phyloP scores from a whole-genome alignment of 768 basidiomycete genomes.

The Tylopilus subfusipes region DNA sequence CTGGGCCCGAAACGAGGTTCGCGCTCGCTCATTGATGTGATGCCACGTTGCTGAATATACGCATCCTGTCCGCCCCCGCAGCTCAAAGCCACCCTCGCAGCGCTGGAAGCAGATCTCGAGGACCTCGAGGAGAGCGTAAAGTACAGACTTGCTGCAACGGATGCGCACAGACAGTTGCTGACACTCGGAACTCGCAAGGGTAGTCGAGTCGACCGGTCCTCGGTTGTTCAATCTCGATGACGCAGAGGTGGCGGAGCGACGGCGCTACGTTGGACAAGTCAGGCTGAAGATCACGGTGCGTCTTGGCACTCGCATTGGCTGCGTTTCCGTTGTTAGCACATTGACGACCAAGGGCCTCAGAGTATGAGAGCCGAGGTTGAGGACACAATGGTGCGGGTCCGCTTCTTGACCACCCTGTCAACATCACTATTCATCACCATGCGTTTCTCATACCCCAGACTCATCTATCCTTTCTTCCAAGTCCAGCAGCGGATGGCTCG shows the following conservation, averaged over 20 bases:
- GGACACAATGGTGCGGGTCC: constrained; percentile 14
- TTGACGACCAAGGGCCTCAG: constrained; percentile 49
- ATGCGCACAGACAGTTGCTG: not conserved
- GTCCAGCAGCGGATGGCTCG: constrained; percentile 18
- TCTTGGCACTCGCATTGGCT: constrained; percentile 10
- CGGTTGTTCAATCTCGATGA: constrained; percentile 81
- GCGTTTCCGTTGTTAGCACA: constrained; percentile 1
- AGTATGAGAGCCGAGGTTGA: constrained; percentile 68
- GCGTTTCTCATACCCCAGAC: not conserved
- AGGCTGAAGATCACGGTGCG: constrained; percentile 76
- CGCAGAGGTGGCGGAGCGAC: constrained; percentile 68
- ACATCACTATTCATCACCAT: not conserved
- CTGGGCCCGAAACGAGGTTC: constrained; percentile 77
- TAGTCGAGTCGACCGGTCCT: constrained; percentile 83
- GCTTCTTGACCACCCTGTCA: not conserved
- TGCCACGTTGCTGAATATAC: not conserved
- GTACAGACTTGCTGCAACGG: constrained; percentile 39
- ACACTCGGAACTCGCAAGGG: constrained; percentile 42
- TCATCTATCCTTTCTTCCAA: constrained; percentile 12
- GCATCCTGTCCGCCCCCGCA: constrained; percentile 24
- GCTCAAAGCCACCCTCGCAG: constrained; percentile 73
- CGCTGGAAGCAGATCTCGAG: constrained; percentile 83
- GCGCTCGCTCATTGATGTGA: not conserved
- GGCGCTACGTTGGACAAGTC: constrained; percentile 73
- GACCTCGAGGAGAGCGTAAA: constrained; percentile 94